Evolutionary conservation across 176 grass and related monocot genomes (phyloP).

Genomic region (Echinochloa phyllopogon): DNA sequence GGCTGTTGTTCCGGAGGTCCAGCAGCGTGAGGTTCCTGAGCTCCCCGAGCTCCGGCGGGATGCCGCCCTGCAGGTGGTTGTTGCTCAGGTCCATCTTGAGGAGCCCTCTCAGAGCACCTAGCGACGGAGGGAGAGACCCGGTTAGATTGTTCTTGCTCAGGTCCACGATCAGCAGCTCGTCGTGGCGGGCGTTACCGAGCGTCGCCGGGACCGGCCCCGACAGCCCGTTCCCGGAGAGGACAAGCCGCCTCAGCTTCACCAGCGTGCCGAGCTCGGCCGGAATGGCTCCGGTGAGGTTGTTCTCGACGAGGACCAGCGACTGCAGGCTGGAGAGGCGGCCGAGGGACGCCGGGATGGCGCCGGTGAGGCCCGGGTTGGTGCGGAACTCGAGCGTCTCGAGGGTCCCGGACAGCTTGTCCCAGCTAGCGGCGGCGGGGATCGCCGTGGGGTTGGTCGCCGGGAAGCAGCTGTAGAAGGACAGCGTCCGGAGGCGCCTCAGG

Average conservation of each 20-base stretch:
- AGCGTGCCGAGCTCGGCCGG: conserved; percentile 60
- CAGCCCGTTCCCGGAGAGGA: conserved; percentile 73
- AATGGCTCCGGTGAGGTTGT: conserved; percentile 61
- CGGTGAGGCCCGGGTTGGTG: conserved; percentile 61
- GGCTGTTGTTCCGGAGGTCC: conserved; percentile 88
- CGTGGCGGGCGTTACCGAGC: conserved; percentile 52
- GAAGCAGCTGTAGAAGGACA: conserved; percentile 86
- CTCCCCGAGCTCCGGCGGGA: conserved; percentile 63
- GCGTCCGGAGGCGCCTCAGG: conserved; percentile 68
- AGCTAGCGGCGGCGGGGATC: conserved; percentile 55
- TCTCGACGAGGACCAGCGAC: conserved; percentile 81
- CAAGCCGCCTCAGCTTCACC: conserved; percentile 58
- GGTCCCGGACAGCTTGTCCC: conserved; percentile 66
- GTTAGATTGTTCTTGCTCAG: conserved; percentile 56
- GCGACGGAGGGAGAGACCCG: conserved; percentile 67
- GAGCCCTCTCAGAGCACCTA: conserved; percentile 65
- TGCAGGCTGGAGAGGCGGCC: conserved; percentile 65
- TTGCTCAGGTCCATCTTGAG: conserved; percentile 87
- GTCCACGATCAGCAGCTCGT: conserved; percentile 64
- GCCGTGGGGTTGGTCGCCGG: conserved; percentile 37
- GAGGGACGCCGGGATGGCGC: conserved; percentile 55
- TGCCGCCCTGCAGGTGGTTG: conserved; percentile 57
- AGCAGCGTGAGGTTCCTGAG: conserved; percentile 65
- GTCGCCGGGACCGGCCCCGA: conserved; percentile 64
- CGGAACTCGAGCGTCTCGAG: conserved; percentile 83